Percentiles rank a stretch among this genome's conserved stretches.
phyloP scores from a whole-genome alignment of 192 early-diverging fungal genomes.

The Thamnidium elegans region DNA sequence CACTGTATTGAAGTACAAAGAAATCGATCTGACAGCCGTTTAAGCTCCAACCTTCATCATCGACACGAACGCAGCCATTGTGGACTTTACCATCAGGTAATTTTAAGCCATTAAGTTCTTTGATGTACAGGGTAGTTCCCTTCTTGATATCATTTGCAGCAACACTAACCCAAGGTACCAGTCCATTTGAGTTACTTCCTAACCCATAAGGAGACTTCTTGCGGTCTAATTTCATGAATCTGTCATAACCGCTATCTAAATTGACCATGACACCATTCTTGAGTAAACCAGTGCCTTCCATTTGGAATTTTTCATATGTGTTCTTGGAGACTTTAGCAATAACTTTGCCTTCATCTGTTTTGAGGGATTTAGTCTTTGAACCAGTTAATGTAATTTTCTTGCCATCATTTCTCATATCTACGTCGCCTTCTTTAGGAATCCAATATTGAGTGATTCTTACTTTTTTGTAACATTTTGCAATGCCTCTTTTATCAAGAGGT shows the following conservation, averaged over 20 bases:
- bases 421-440: constrained; percentile 39
- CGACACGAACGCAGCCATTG: constrained; percentile 44
- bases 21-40: constrained; percentile 36
- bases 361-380: constrained; percentile 9
- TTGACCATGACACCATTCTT: constrained; percentile 32
- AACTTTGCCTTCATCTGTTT: constrained; percentile 15
- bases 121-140: constrained; percentile 34
- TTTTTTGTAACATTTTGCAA: too few relatives aligned
- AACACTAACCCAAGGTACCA: constrained; percentile 38
- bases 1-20: constrained; percentile 25
- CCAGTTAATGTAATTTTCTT: constrained; percentile 23
- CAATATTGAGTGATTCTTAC: constrained; percentile 19
- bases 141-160: constrained; percentile 37
- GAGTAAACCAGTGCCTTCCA: constrained; percentile 40
- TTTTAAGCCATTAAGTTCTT: constrained; percentile 25
- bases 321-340: constrained; percentile 33
- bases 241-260: neutral
- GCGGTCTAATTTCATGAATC: constrained; percentile 26
- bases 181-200: constrained; percentile 15
- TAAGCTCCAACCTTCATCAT: constrained; percentile 37
- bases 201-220: constrained; percentile 29
- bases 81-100: constrained; percentile 37
- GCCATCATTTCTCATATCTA: constrained; percentile 38
- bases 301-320: constrained; percentile 38
- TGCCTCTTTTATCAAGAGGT: too few relatives aligned